These are phyloP conservation scores for Suhomyces coccinellae DNA, from an alignment of 1,139 yeast species.

Conservation along the genomic window DNA sequence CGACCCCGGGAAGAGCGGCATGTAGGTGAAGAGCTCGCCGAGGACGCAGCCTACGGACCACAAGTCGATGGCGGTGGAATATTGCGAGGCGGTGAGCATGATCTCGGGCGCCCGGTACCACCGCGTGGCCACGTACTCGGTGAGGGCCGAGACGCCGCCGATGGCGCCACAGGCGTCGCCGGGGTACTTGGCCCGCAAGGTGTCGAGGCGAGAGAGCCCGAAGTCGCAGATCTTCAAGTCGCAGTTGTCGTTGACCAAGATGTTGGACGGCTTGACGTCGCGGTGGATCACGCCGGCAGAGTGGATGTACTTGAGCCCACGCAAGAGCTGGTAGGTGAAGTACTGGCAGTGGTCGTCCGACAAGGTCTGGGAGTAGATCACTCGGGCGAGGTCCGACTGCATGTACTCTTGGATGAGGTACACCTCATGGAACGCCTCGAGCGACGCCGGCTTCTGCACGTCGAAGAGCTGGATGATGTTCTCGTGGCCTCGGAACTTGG, in stretches of 20 bases:
- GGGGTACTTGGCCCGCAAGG: slow-evolving; percentile 19
- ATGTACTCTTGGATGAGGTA: slow-evolving; percentile 70
- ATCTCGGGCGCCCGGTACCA: slow-evolving; percentile 84
- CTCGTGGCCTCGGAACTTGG: slow-evolving; percentile 40
- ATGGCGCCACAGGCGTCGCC: slow-evolving; percentile 33
- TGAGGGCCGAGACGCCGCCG: slow-evolving; percentile 43
- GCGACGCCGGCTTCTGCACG: slow-evolving; percentile 38
- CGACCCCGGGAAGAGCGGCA: slow-evolving; percentile 80
- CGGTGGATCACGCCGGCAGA: slow-evolving; percentile 97
- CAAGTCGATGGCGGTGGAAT: slow-evolving; percentile 70
- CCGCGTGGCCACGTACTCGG: slow-evolving; percentile 77
- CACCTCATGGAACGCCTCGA: slow-evolving; percentile 56
- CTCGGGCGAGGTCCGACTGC: slow-evolving; percentile 67
- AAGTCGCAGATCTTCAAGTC: slow-evolving; percentile 96
- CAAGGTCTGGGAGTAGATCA: slow-evolving; percentile 53
- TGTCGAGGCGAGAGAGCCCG: slow-evolving; percentile 56
- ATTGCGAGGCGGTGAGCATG: slow-evolving; percentile 67
- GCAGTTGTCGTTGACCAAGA: slow-evolving; percentile 90
- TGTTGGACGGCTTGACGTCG: slow-evolving; percentile 91
- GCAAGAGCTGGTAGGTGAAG: slow-evolving; percentile 79
- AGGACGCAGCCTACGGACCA: slow-evolving; percentile 82
- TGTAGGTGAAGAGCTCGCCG: slow-evolving; percentile 58
- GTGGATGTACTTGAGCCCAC: slow-evolving; percentile 94
- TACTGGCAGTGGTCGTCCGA: slow-evolving; percentile 70
- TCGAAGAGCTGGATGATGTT: slow-evolving; percentile 42